A percentile compares a stretch with the other conserved stretches of the same genome.
Evolutionary conservation across 2,329 filamentous ascomycete genomes (phyloP).

Genomic region (Byssothecium circinans): DNA sequence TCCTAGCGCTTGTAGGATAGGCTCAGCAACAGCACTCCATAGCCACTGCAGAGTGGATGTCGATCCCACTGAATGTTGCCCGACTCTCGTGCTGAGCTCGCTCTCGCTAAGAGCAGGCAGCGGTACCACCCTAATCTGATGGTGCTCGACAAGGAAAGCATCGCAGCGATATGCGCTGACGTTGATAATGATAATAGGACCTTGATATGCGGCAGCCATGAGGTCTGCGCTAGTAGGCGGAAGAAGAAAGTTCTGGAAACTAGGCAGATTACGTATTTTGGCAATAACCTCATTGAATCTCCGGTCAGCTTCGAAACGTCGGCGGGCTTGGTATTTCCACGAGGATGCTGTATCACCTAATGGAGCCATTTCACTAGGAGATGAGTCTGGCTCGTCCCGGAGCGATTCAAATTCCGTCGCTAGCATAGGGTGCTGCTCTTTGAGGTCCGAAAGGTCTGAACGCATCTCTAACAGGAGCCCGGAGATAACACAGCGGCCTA

Average conservation of each 20-base stretch:
- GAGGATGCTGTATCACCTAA: too few relatives aligned
- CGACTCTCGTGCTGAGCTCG: too few relatives aligned
- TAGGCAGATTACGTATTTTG: not conserved
- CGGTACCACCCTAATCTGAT: not conserved
- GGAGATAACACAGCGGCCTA: too few relatives aligned
- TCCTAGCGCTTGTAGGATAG: not conserved
- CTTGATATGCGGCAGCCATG: not conserved
- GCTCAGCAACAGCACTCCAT: not conserved
- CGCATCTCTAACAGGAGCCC: too few relatives aligned
- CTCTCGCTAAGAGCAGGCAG: not conserved
- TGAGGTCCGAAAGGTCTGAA: too few relatives aligned
- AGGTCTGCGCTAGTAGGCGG: not conserved
- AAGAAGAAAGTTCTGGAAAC: conserved; percentile 5
- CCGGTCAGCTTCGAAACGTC: not conserved
- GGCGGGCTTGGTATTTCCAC: too few relatives aligned
- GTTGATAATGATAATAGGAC: conserved; percentile 5
- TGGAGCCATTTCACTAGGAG: too few relatives aligned
- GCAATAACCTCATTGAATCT: not conserved
- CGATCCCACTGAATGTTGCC: not conserved
- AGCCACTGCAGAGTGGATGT: conserved; percentile 1
- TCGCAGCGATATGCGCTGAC: conserved; percentile 3
- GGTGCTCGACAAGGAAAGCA: conserved; percentile 3
- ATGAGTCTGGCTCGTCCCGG: too few relatives aligned
- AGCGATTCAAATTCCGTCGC: too few relatives aligned
- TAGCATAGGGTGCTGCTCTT: too few relatives aligned